Evolutionary conservation across 1,284 basidiomycete genomes (phyloP), one percentile per base, ranked within the genome.

Genomic region (Malassezia globosa): DNA sequence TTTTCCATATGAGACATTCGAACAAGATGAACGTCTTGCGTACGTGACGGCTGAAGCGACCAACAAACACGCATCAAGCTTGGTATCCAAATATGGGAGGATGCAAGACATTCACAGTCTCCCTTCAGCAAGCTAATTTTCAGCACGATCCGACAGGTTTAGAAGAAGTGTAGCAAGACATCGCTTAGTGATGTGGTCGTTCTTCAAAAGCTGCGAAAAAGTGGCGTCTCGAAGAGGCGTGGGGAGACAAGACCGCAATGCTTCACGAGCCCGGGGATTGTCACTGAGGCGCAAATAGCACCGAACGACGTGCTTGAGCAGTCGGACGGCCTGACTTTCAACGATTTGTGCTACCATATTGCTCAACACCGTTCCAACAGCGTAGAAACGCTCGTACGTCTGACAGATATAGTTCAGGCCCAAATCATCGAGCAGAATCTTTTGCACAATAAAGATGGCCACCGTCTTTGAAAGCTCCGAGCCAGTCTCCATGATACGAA

Each of bases 401-500:
- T 97, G 92, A 69, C 92, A 97, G 69, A 99, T 97, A 73, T 99
- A 99, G 23, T 88, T 90, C 53, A 99, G 75, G 10, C 94, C 92
- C 8, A 92, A 89, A 74, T 99, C 94, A 72, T 99, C 94, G 46
- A 97, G 79, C 18, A 99, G 78, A 61, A 99, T 97, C 77, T 97
- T 99, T 74, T 99, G 94, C 2, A 99, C 94, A 67, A 99, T 99
- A 74, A 99, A 99, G 69, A 99, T 99, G 39, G 94, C 94, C 37
- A 99, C 94, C 0, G 94, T 99, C 76, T 99, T 99, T 57, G 84
- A 88, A n/a, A 99, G 80, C 66, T 99, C 94, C 5, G 89, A 94
- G 38, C 94, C 94, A 1, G 94, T 97, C 75, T 99, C 94, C 94
- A 99, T 99, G 74, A 99, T 99, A 44, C 94, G 84, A 42, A 99